phyloP scores from a whole-genome alignment of 768 basidiomycete genomes.

The Naganishia antarctica region DNA sequence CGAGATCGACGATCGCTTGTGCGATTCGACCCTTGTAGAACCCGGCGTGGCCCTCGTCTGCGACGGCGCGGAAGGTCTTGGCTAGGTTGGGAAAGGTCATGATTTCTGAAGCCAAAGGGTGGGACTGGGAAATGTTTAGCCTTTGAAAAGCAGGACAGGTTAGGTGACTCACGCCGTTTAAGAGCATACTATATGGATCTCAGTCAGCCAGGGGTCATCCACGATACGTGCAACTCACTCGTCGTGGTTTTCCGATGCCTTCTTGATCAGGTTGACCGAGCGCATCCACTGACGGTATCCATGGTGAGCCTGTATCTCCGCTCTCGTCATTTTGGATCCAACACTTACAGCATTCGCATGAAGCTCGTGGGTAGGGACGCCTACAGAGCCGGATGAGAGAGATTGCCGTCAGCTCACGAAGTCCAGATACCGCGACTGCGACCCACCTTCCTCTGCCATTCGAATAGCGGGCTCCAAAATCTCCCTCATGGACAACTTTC shows the following conservation, averaged over 20 bases:
- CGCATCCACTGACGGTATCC: conserved; percentile 36
- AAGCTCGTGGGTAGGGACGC: conserved; percentile 23
- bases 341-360: conserved; percentile 10
- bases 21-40: conserved; percentile 92
- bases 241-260: conserved; percentile 67
- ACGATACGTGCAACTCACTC: conserved; percentile 13
- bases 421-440: conserved; percentile 34
- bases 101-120: conserved; percentile 66
- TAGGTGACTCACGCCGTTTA: conserved; percentile 63
- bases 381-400: background rate
- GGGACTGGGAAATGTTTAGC: conserved; percentile 44
- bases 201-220: too few species aligned
- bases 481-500: conserved; percentile 63
- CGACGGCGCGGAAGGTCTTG: conserved; percentile 72
- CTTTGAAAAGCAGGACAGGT: background rate
- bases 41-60: conserved; percentile 76
- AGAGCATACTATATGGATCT: conserved; percentile 64
- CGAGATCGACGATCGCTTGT: conserved; percentile 55
- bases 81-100: conserved; percentile 77
- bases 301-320: conserved; percentile 6
- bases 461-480: conserved; percentile 82
- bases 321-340: background rate
- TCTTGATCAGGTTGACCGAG: conserved; percentile 58
- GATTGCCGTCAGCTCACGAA: background rate
- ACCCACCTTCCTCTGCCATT: conserved; percentile 74